Base-by-base conservation (phyloP, 1,284 basidiomycete genomes). In the Austropuccinia psidii region DNA sequence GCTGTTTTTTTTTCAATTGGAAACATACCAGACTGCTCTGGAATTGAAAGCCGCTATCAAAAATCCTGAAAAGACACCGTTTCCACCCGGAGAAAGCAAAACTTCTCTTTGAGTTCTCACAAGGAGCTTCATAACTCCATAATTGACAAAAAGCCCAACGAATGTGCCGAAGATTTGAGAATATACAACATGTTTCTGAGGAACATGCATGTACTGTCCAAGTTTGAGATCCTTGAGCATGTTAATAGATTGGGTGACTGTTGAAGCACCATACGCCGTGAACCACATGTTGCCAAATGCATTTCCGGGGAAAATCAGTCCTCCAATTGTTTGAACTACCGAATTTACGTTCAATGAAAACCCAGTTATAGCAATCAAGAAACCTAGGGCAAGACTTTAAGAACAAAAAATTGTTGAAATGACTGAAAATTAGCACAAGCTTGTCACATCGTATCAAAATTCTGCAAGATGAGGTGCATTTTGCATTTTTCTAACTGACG, bases 31-130 rank as follows among this genome's bases (percentile, higher is more conserved):
- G 4, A 69, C 66, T 1, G 66, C 33, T 4, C 45, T 33, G 24
- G 66, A 33, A 19, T 69, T 31, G 37, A 57, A 69, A 5, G 52
- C 39, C 4, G 66, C 66, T 45, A 69, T 29, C 24, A 39, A 35
- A 31, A 58, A 55, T 41, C 66, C 66, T 57, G 66, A 69, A 39
- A 69, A 69, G 24, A 69, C 54, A 45, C 66, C 66, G 24, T 69
- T 58, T 33, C 66, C 66, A 58, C 58, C 19, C 11, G 66, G 52
- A 11, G 50, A 31, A 39, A 69, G 54, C 37, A 69, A 49, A 27
- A 69, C 54, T 19, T 69, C 66, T 17, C 66, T 33, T 31, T 69
- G 37, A 58, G 27, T 60, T 29, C 49, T 45, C 27, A 70, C 4
- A 39, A 70, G 39, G 27, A 33, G 29, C 33, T 58, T 69, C 17